phyloP scores from a whole-genome alignment of 2,329 filamentous ascomycete genomes.

The Huntiella omanensis region DNA sequence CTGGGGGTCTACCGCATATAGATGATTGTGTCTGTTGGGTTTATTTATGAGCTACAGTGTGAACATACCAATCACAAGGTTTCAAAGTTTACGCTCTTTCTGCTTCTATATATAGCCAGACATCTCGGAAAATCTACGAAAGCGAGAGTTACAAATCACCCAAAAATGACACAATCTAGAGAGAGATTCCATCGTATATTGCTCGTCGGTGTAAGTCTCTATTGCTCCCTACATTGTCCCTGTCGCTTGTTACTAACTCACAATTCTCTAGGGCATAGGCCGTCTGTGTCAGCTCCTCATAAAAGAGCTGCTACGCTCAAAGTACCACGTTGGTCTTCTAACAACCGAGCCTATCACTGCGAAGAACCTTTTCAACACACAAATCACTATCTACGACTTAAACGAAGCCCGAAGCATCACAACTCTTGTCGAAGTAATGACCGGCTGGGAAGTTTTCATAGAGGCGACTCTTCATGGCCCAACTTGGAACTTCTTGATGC shows the following conservation, averaged over 20 bases:
- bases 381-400: background rate
- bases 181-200: background rate
- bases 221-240: background rate
- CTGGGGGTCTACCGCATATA: too few relatives aligned
- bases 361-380: background rate
- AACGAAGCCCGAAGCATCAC: background rate
- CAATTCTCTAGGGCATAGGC: background rate
- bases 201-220: constrained; percentile 1
- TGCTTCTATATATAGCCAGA: too few relatives aligned
- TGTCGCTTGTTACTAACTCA: background rate
- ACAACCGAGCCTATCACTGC: background rate
- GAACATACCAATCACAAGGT: too few relatives aligned
- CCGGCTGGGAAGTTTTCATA: background rate
- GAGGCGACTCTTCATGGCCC: background rate
- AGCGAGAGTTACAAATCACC: too few relatives aligned
- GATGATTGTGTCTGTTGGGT: too few relatives aligned
- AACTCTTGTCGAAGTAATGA: background rate
- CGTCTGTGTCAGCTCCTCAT: background rate
- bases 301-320: background rate
- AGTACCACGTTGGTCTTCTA: background rate
- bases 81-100: too few relatives aligned
- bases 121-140: too few relatives aligned
- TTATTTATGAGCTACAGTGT: too few relatives aligned
- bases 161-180: too few relatives aligned
- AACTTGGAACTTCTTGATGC: background rate